These are phyloP conservation scores for Cercospora sp. DNA, from an alignment of 2,329 filamentous ascomycete species.

Conservation along the genomic window DNA sequence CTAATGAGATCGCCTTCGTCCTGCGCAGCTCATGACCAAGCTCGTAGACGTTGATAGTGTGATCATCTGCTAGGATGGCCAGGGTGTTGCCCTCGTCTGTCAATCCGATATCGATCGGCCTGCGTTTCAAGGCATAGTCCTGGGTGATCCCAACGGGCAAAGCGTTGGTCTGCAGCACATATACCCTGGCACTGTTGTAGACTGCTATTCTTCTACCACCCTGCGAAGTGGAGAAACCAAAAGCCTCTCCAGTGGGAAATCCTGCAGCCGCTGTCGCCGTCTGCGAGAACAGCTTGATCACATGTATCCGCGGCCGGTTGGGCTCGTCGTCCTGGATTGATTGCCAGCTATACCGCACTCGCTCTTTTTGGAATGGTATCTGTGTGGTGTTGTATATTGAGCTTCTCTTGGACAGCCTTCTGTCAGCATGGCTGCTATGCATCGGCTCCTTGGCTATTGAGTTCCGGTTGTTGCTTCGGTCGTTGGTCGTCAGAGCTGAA, in stretches of 20 bases:
- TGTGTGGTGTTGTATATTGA: slow-evolving; percentile 32
- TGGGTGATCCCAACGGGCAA: slow-evolving; percentile 61
- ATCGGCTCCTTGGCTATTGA: slow-evolving; percentile 25
- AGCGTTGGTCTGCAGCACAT: slow-evolving; percentile 69
- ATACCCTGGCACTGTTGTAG: slow-evolving; percentile 82
- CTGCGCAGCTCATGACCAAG: slow-evolving; percentile 63
- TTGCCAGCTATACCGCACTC: slow-evolving; percentile 43
- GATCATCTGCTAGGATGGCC: slow-evolving; percentile 76
- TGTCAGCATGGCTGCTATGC: slow-evolving; percentile 20
- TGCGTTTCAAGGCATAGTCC: slow-evolving; percentile 76
- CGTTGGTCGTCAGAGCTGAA: slow-evolving; percentile 16
- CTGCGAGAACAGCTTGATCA: slow-evolving; percentile 78
- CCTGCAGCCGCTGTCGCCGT: slow-evolving; percentile 75
- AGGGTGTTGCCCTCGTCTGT: slow-evolving; percentile 73
- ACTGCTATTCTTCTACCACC: slow-evolving; percentile 73
- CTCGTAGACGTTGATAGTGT: slow-evolving; percentile 81
- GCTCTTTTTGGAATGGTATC: slow-evolving; percentile 35
- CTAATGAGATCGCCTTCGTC: slow-evolving; percentile 68
- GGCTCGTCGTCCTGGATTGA: slow-evolving; percentile 41
- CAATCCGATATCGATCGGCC: slow-evolving; percentile 75
- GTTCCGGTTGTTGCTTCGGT: slow-evolving; percentile 15
- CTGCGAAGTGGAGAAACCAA: slow-evolving; percentile 79
- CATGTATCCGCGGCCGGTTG: slow-evolving; percentile 42
- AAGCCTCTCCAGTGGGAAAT: slow-evolving; percentile 69
- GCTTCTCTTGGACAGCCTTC: slow-evolving; percentile 24